Evolutionary conservation across 371 early-diverging fungal genomes (phyloP), one percentile per base, ranked within the genome.

Genomic region (Rhizopus delemar): DNA sequence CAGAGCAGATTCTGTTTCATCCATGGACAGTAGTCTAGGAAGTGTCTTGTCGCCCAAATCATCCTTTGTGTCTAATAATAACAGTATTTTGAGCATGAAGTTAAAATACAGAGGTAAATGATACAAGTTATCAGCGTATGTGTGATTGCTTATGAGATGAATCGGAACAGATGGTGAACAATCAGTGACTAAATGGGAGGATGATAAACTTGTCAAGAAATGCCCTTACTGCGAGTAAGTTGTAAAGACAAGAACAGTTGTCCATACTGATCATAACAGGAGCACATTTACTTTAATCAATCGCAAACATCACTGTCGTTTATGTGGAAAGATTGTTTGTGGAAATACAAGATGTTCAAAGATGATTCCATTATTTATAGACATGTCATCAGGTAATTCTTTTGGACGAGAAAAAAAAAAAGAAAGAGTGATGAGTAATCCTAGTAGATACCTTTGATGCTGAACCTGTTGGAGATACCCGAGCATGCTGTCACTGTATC

Each of bases 301-400:
- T 55, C 85, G 91, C 29, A 85, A 87, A 32, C 93, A 92, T 52
- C 93, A 92, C 62, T 92, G 93, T 63, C 83, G 93, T 6, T 59
- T 91, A 8, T 92, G 93, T 57, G 93, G 93, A 5, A 78, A 85
- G 12, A 81, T 90, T 5, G 78, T 91, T 5, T 91, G 92, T 66
- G 88, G 82, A 9, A 77, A 82, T 34, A 32, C 64, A 11, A 56
- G 51, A 35, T 91, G 91, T 63, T 88, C 90, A 4, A 74, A 74
- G 35, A 82, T 77, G 76, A 74, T 78, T 34, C 78, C 84, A 2
- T 59, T 89, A 11, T 83, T 75, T 55, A 41, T 78, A 53, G 72
- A 75, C 66, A 83, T 85, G 80, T 67, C 78, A 3, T 74, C 77
- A 50, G 82, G 85, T 85, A 78, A 22, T 22, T 22, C 22, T 22